phyloP scores from a whole-genome alignment of 768 basidiomycete species.

The Suillus plorans region DNA sequence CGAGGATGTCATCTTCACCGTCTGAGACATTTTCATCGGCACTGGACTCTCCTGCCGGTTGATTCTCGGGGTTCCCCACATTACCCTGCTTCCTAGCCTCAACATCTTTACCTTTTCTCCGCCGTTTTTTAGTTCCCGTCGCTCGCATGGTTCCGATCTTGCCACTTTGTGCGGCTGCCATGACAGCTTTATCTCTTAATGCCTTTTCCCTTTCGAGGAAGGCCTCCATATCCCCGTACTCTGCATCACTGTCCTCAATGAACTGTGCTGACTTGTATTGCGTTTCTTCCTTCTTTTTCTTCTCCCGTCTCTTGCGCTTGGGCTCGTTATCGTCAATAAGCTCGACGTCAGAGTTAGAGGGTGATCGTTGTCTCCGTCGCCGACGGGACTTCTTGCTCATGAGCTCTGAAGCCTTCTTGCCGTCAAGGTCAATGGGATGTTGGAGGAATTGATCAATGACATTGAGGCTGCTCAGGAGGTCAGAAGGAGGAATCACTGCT shows the following conservation, averaged over 20 bases:
- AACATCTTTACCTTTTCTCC: slow-evolving; percentile 42
- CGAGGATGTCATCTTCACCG: slow-evolving; percentile 27
- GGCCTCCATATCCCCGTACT: slow-evolving; percentile 74
- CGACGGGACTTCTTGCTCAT: slow-evolving; percentile 61
- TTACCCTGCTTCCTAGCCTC: slow-evolving; percentile 42
- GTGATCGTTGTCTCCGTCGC: slow-evolving; percentile 51
- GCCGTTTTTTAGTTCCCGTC: slow-evolving; percentile 60
- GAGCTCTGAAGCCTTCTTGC: slow-evolving; percentile 71
- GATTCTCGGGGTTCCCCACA: slow-evolving; percentile 15
- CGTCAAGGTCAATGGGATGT: slow-evolving; percentile 77
- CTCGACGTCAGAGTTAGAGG: slow-evolving; percentile 43
- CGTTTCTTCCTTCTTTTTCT: slow-evolving; percentile 66
- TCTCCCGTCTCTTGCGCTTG: slow-evolving; percentile 40
- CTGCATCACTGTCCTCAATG: slow-evolving; percentile 88
- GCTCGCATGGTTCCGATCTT: slow-evolving; percentile 44
- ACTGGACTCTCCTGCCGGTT: slow-evolving; percentile 34
- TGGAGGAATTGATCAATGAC: slow-evolving; percentile 84
- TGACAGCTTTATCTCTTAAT: slow-evolving; percentile 53
- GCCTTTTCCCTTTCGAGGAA: slow-evolving; percentile 78
- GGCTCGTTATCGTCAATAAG: slow-evolving; percentile 35
- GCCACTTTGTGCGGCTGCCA: slow-evolving; percentile 43
- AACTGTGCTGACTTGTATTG: slow-evolving; percentile 87
- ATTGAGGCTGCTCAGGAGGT: slow-evolving; percentile 65
- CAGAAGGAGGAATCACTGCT: slow-evolving; percentile 59
- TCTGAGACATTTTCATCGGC: slow-evolving; percentile 16